A percentile compares a stretch with the other conserved stretches of the same genome.
Conservation (phyloP, 495 filamentous ascomycete genomes). For the Delitschia confertaspora region DNA sequence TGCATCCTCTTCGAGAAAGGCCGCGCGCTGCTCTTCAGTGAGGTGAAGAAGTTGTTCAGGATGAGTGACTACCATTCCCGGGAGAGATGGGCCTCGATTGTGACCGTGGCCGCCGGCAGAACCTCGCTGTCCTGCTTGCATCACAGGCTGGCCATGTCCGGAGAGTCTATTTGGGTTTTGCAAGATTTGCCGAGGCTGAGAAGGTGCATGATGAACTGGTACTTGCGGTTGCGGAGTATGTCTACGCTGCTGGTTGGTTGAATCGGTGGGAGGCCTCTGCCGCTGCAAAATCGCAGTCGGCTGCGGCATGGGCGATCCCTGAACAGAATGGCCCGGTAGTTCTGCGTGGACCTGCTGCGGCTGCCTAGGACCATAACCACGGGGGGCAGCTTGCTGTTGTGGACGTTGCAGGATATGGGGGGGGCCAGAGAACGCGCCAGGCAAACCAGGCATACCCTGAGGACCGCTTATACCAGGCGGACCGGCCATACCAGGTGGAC, state of each 20-base stretch:
- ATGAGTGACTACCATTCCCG: constrained; percentile 50
- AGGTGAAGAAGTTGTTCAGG: constrained; percentile 67
- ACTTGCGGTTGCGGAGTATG: constrained; percentile 27
- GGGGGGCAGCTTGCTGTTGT: constrained; percentile 21
- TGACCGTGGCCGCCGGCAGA: constrained; percentile 30
- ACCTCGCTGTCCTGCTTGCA: constrained; percentile 24
- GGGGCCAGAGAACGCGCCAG: constrained; percentile 13
- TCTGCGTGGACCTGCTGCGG: constrained; percentile 25
- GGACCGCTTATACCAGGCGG: constrained; percentile 15
- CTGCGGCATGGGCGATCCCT: constrained; percentile 31
- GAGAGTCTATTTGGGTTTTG: constrained; percentile 43
- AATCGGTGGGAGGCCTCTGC: constrained; percentile 36
- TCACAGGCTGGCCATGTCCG: constrained; percentile 30
- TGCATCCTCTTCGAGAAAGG: constrained; percentile 80
- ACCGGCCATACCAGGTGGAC: too few species aligned
- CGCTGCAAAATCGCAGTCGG: constrained; percentile 44
- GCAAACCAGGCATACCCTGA: constrained; percentile 12
- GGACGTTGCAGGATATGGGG: constrained; percentile 36
- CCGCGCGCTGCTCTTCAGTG: constrained; percentile 66
- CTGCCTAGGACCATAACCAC: constrained; percentile 9
- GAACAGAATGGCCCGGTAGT: constrained; percentile 37
- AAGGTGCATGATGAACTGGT: constrained; percentile 38
- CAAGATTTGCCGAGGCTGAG: constrained; percentile 40
- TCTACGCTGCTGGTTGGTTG: constrained; percentile 18
- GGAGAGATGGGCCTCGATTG: constrained; percentile 33